These are phyloP conservation scores for Geotrichum ghanense DNA, from an alignment of 805 yeast species.

Conservation along the genomic window DNA sequence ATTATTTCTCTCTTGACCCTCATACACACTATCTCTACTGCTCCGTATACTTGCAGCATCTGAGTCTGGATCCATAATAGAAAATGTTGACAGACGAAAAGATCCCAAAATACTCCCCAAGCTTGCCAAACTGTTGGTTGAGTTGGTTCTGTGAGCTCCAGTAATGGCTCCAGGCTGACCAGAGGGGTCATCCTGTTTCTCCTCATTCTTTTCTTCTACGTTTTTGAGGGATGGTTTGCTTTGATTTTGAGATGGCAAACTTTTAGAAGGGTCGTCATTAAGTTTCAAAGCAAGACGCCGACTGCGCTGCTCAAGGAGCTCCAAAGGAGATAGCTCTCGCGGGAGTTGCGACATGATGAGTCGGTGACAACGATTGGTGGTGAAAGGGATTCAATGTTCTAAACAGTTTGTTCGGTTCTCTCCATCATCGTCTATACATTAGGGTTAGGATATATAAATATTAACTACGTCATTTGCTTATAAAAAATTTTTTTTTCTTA, in stretches of 20 bases:
- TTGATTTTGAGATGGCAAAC: slow-evolving; percentile 2
- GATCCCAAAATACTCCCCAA: slow-evolving; percentile 17
- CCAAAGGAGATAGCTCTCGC: slow-evolving; percentile 18
- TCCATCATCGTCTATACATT: too few relatives aligned
- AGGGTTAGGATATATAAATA: too few relatives aligned
- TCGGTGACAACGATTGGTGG: background rate
- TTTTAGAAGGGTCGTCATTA: slow-evolving; percentile 2
- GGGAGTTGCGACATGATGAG: slow-evolving; percentile 4
- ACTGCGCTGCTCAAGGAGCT: slow-evolving; percentile 17
- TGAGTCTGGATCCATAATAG: slow-evolving; percentile 4
- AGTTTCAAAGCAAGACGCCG: slow-evolving; percentile 14
- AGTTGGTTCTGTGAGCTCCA: slow-evolving; percentile 1
- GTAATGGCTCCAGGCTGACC: background rate
- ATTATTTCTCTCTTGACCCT: background rate
- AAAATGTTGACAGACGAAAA: slow-evolving; percentile 15
- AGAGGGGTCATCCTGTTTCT: background rate
- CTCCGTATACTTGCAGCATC: slow-evolving; percentile 1
- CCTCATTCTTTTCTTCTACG: background rate
- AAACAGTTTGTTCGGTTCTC: background rate
- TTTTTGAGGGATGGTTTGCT: slow-evolving; percentile 4
- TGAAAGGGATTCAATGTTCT: background rate
- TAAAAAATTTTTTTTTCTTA: too few relatives aligned
- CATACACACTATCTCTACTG: background rate
- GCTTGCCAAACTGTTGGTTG: slow-evolving; percentile 4
- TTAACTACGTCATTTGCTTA: too few relatives aligned